Base-by-base conservation (phyloP, 116 monocot genomes). In the Posidonia oceanica region DNA sequence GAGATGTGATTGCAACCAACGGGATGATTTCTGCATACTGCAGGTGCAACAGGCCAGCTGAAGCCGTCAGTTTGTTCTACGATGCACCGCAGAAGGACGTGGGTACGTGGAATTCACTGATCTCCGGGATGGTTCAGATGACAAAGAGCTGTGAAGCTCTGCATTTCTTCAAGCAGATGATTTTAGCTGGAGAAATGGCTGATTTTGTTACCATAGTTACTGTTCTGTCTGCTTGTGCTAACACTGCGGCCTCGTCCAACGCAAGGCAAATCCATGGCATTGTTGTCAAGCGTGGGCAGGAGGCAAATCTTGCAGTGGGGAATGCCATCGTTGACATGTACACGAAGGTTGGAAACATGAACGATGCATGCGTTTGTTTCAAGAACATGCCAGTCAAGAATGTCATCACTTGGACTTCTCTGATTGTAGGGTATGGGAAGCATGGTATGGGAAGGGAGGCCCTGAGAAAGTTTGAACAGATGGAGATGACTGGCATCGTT, bases 311-410 rank as follows among this genome's bases (percentile, higher is more conserved):
- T 21, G 52, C 38, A 0, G 69, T 87, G 18, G 58, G 59, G 3
- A 83, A 80, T 3, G 80, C 78, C 1, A 67, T 87, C 51, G 57
- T 87, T 13, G 76, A 76, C 21, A 79, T 83, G 80, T 87, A 87
- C 60, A 75, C 87, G 4, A 87, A 87, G 63, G 78, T 80, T 23
- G 87, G 87, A 6, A 61, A 75, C 20, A 75, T 87, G 8, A 74
- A 80, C 3, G 29, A 67, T 42, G 80, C 87, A 0, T n/a, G 54
- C 20, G 38, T 37, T 4, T 7, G 80, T 10, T 87, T 87, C 51
- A 37, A 74, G 7, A n/a, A 39, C 17, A 54, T 78, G 62, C 3
- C 14, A 0, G 36, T 20, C 1, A 78, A 70, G 57, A 77, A 78
- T 69, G 78, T 80, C 2, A 75, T 83, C 69, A 77, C 71, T 2